These are phyloP conservation scores for Cyberlindnera samutprakarnensis DNA, from an alignment of 805 yeast genomes.

Conservation along the genomic window DNA sequence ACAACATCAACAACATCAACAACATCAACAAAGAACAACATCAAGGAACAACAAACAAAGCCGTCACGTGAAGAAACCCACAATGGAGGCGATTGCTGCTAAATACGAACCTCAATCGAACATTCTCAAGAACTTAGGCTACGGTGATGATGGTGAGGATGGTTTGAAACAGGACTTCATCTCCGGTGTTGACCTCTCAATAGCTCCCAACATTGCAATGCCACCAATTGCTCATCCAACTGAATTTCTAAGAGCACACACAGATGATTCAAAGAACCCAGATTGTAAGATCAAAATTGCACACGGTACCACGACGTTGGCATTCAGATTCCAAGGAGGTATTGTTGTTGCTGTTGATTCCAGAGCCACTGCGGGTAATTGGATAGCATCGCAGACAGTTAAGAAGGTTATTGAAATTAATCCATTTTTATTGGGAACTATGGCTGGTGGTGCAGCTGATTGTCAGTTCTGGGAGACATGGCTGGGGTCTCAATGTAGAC, in stretches of 20 bases:
- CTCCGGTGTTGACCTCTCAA: slow-evolving; percentile 24
- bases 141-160: slow-evolving; percentile 25
- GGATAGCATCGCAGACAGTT: slow-evolving; percentile 98
- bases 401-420: slow-evolving; percentile 96
- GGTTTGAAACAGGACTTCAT: slow-evolving; percentile 27
- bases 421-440: slow-evolving; percentile 89
- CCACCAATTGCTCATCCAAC: slow-evolving; percentile 89
- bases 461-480: slow-evolving; percentile 99
- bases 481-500: slow-evolving; percentile 94
- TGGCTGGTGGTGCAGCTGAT: slow-evolving; percentile 99
- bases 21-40: neutral
- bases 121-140: slow-evolving; percentile 12
- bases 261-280: slow-evolving; percentile 88
- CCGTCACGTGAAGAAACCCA: slow-evolving; percentile 4
- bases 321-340: slow-evolving; percentile 94
- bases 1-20: too few relatives aligned
- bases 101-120: slow-evolving; percentile 16
- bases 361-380: slow-evolving; percentile 94
- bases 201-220: slow-evolving; percentile 55
- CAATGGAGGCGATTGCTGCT: slow-evolving; percentile 19
- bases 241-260: slow-evolving; percentile 92
- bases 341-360: slow-evolving; percentile 96
- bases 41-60: neutral
- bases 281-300: slow-evolving; percentile 95
- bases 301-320: slow-evolving; percentile 98